Evolutionary conservation across 441 rosid genomes (phyloP), one percentile per base, ranked within the genome.

Genomic region (Adansonia grandidieri): DNA sequence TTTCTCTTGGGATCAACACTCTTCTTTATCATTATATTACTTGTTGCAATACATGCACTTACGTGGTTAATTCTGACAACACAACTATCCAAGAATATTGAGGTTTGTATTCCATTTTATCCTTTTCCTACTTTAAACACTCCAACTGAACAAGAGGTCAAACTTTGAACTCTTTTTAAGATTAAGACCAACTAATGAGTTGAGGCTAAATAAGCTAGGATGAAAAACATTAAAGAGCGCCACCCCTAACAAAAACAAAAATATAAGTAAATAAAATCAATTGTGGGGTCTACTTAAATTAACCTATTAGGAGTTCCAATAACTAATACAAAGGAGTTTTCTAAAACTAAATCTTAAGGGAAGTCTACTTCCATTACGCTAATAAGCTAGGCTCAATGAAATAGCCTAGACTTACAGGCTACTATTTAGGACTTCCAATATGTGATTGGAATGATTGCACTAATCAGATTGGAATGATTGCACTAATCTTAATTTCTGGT

Each of bases 361-460:
- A 67, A 67, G 54, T 45, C 32, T 9, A 66, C 9, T 44, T 45
- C 28, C 32, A 4, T 67, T 7, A 44, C 28, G 9, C 54, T 45
- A 44, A 47, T 53, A 67, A 67, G 54, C 10, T 67, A 44, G 72
- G n/a, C 32, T 67, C 28, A 67, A 9, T 19, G 70, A 67, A 44
- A 45, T 53, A 45, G 8, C 72, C 15, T 19, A 66, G 48, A 19
- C 3, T 19, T 9, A 67, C 53, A 42, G 15, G 51, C 13, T 42
- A 63, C 3, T 9, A 60, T 20, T 60, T 14, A 63, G 51, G 9
- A 44, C 3, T 67, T 67, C 14, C 6, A 66, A 17, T 24, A 17
- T 44, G 32, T 44, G 19, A 44, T 19, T 17, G 28, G 7, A 67
- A 67, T 44, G 9, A 44, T 67, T 32, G 1, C 32, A 44, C 54